A percentile compares a stretch with the other conserved stretches of the same genome.
These are phyloP conservation scores for Tuctoria greenei DNA, from an alignment of 176 grass and related monocot genomes.

Conservation along the genomic window DNA sequence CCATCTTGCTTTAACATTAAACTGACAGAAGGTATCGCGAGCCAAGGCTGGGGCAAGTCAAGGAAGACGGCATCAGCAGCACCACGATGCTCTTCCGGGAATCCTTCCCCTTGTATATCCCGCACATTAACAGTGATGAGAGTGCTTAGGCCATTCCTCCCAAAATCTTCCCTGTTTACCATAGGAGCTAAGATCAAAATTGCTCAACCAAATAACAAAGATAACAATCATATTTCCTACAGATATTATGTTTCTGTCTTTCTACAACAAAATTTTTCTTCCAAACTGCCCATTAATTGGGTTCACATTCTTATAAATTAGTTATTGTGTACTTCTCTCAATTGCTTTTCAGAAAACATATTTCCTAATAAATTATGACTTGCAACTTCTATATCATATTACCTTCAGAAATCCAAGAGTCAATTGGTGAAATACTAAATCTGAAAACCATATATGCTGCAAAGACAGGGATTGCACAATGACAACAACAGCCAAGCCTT, in stretches of 20 bases:
- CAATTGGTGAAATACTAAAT: neutral
- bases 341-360: neutral
- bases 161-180: conserved; percentile 71
- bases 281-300: no score
- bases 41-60: conserved; percentile 93
- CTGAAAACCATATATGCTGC: neutral
- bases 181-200: conserved; percentile 1
- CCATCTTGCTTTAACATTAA: conserved; percentile 68
- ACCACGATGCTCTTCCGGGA: conserved; percentile 63
- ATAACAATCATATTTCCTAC: neutral
- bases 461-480: neutral
- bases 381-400: neutral
- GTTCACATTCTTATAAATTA: neutral
- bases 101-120: conserved; percentile 85
- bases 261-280: no score
- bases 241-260: neutral
- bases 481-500: no score
- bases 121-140: conserved; percentile 70
- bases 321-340: neutral
- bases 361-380: neutral
- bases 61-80: conserved; percentile 73
- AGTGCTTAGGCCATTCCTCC: conserved; percentile 69
- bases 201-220: neutral
- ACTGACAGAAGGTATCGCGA: conserved; percentile 62
- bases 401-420: neutral